Conservation (phyloP, 2,329 filamentous ascomycete species). For the Xylariaceae sp. region DNA sequence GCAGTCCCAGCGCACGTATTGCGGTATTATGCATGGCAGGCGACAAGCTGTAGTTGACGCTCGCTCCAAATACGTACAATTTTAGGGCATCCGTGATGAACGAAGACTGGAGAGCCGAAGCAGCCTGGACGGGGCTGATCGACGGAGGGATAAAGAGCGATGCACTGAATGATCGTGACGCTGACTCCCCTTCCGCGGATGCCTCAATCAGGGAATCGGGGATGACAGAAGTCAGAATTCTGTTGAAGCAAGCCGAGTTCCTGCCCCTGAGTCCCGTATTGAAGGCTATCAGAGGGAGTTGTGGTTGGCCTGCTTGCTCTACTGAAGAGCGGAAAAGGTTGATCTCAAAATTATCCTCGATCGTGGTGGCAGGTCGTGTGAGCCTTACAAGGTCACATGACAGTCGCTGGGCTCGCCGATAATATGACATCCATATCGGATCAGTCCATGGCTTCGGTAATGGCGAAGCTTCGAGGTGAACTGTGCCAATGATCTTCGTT, state of each 20-base stretch:
- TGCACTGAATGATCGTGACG: slow-evolving; percentile 14
- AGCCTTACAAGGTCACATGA: slow-evolving; percentile 62
- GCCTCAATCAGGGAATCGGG: slow-evolving; percentile 33
- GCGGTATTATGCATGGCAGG: slow-evolving; percentile 75
- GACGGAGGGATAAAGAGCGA: slow-evolving; percentile 29
- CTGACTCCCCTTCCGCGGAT: slow-evolving; percentile 9
- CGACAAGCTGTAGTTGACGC: slow-evolving; percentile 67
- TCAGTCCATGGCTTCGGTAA: slow-evolving; percentile 47
- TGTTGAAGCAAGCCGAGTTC: slow-evolving; percentile 63
- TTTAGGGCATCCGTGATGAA: slow-evolving; percentile 66
- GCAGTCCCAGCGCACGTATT: slow-evolving; percentile 62
- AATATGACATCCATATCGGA: slow-evolving; percentile 50
- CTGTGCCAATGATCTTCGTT: slow-evolving; percentile 59
- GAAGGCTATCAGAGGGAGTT: slow-evolving; percentile 56
- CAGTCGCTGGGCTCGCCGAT: slow-evolving; percentile 51
- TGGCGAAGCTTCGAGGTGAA: slow-evolving; percentile 37
- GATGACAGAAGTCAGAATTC: slow-evolving; percentile 57
- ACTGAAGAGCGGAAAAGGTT: slow-evolving; percentile 50
- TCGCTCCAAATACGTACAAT: slow-evolving; percentile 70
- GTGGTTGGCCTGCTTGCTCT: slow-evolving; percentile 34
- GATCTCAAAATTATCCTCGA: slow-evolving; percentile 62
- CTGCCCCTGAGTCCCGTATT: slow-evolving; percentile 61
- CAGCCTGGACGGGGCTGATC: slow-evolving; percentile 60
- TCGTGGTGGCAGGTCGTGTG: slow-evolving; percentile 49
- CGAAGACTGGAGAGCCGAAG: slow-evolving; percentile 60